These are phyloP conservation scores for Gracilaria gracilis DNA, from an alignment of 23 red algal species.

Conservation along the genomic window DNA sequence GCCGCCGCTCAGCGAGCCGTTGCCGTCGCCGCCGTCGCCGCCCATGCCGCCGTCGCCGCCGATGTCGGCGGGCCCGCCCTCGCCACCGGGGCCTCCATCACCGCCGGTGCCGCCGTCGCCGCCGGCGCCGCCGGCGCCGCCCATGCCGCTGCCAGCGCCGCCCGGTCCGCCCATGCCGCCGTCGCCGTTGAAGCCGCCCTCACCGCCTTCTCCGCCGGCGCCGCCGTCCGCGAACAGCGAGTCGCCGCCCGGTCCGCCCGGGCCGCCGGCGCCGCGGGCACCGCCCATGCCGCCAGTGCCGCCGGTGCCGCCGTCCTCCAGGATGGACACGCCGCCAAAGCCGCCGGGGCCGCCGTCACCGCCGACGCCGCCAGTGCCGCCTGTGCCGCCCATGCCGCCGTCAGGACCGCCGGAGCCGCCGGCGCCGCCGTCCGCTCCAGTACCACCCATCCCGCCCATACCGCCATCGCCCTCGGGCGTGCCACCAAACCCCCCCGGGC, in stretches of 20 bases:
- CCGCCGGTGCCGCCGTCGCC: not conserved
- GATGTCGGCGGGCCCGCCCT: not conserved
- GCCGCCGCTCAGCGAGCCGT: not conserved
- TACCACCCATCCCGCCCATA: not conserved
- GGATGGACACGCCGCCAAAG: not conserved
- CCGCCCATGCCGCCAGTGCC: not conserved
- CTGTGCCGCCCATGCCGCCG: not conserved
- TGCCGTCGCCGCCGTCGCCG: not conserved
- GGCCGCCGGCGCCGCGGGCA: not conserved
- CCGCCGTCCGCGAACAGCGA: no score
- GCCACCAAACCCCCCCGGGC: not conserved
- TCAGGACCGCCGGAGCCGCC: not conserved
- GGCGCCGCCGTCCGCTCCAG: not conserved
- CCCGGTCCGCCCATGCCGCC: not conserved
- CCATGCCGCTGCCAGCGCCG: not conserved
- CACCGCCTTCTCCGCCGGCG: not conserved
- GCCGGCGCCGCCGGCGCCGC: not conserved
- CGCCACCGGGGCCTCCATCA: not conserved
- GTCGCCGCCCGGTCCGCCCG: not conserved
- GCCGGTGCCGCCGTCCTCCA: not conserved
- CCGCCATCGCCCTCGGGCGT: not conserved
- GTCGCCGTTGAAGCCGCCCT: not conserved
- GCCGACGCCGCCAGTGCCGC: not conserved
- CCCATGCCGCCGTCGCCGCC: constrained; percentile 3
- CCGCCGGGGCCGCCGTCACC: not conserved